Conservation (phyloP, 2,329 filamentous ascomycete genomes). For the Biscogniauxia marginata region DNA sequence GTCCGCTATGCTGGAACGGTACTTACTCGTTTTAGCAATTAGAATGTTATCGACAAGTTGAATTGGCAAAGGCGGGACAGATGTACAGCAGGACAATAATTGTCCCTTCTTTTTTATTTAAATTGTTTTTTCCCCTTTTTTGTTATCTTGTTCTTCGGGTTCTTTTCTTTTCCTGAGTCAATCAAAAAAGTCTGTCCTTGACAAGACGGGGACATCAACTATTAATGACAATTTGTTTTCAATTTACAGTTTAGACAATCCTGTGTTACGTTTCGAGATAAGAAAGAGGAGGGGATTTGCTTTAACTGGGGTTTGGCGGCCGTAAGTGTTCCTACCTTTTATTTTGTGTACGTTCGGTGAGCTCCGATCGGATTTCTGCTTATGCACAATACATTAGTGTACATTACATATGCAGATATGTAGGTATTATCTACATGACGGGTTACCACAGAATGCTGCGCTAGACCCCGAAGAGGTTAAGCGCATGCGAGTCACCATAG, state of each 20-base stretch:
- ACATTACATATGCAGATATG: not conserved
- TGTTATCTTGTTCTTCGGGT: too few relatives aligned
- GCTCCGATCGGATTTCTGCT: constrained; percentile 9
- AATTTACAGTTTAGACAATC: not conserved
- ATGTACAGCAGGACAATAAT: too few relatives aligned
- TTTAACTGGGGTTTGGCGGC: too few relatives aligned
- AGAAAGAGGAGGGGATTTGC: not conserved
- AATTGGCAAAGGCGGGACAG: too few relatives aligned
- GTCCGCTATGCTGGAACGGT: not conserved
- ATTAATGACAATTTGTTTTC: not conserved
- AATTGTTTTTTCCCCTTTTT: too few relatives aligned
- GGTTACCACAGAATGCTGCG: not conserved
- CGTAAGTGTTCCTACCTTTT: too few relatives aligned
- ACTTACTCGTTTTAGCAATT: too few relatives aligned
- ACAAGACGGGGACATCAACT: not conserved
- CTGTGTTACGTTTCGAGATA: not conserved
- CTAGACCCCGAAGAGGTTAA: constrained; percentile 3
- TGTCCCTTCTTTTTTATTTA: too few relatives aligned
- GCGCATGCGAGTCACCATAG: constrained; percentile 21
- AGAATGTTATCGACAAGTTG: too few relatives aligned
- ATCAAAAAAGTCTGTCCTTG: too few relatives aligned
- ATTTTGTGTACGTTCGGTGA: constrained; percentile 10
- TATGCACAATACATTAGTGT: not conserved
- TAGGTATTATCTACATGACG: not conserved
- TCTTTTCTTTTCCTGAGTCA: too few relatives aligned